phyloP scores from a whole-genome alignment of 2,329 filamentous ascomycete species.

The Colletotrichum eremochloae region DNA sequence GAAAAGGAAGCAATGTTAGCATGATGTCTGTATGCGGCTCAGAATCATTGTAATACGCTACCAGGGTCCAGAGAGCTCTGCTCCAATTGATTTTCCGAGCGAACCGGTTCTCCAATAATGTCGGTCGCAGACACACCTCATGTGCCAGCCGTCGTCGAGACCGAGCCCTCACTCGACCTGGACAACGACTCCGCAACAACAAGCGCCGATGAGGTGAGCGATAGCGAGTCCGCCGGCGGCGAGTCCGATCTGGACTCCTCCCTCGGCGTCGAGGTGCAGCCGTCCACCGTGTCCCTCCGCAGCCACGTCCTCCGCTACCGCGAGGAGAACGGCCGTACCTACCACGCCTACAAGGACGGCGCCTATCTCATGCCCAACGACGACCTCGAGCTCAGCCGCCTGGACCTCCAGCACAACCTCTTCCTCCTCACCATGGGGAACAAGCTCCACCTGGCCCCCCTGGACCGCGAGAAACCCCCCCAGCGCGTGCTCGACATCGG shows the following conservation, averaged over 20 bases:
- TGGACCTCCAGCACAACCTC: conserved; percentile 55
- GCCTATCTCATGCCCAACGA: conserved; percentile 37
- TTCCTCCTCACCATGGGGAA: conserved; percentile 51
- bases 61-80: neutral
- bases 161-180: neutral
- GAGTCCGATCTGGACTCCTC: conserved; percentile 30
- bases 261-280: conserved; percentile 28
- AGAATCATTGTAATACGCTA: neutral
- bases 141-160: neutral
- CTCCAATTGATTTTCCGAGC: neutral
- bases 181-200: neutral
- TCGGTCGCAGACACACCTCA: neutral
- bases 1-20: neutral
- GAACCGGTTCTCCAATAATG: neutral
- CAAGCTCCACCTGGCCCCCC: conserved; percentile 49
- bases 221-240: conserved; percentile 1
- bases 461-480: conserved; percentile 43
- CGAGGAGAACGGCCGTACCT: conserved; percentile 55
- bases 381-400: conserved; percentile 50
- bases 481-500: conserved; percentile 59
- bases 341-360: conserved; percentile 49
- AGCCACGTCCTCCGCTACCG: conserved; percentile 55
- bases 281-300: conserved; percentile 50
- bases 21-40: neutral
- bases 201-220: neutral